Evolutionary conservation across 1,284 basidiomycete genomes (phyloP).

Genomic region (Sporisorium sorghi): DNA sequence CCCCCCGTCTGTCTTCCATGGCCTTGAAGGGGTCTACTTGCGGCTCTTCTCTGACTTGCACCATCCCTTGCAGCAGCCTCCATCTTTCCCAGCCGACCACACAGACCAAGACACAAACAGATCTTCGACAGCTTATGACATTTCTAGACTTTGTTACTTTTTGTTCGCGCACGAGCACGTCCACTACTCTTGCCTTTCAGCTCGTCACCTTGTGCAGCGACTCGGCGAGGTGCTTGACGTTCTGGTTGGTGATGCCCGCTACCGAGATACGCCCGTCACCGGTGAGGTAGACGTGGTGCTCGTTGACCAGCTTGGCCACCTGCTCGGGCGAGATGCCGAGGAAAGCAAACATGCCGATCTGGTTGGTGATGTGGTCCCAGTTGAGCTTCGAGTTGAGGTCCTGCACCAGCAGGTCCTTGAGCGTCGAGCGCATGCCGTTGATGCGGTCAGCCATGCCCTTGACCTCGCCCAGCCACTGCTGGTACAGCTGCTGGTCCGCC

Average conservation of each 20-base stretch:
- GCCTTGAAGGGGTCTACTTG: too few relatives aligned
- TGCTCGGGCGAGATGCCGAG: conserved; percentile 68
- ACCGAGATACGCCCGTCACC: conserved; percentile 69
- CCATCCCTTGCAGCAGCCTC: too few relatives aligned
- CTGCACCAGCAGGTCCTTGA: conserved; percentile 66
- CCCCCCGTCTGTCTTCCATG: too few relatives aligned
- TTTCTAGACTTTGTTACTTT: conserved; percentile 6
- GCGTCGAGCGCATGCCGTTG: conserved; percentile 68
- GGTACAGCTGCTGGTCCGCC: conserved; percentile 69
- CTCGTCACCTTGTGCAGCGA: conserved; percentile 66
- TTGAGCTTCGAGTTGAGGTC: conserved; percentile 69
- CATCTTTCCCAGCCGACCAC: neutral
- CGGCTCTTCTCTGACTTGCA: too few relatives aligned
- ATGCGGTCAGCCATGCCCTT: conserved; percentile 70
- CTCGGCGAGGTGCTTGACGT: conserved; percentile 66
- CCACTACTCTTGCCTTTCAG: conserved; percentile 6
- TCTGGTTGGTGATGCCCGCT: conserved; percentile 68
- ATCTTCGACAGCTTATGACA: neutral
- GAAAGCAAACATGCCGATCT: conserved; percentile 70
- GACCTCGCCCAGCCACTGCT: conserved; percentile 70
- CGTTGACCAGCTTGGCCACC: conserved; percentile 67
- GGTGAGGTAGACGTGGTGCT: conserved; percentile 70
- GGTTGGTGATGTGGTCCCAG: conserved; percentile 70
- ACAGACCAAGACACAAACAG: neutral
- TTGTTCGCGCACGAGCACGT: too few relatives aligned